phyloP scores from a whole-genome alignment of 495 filamentous ascomycete species.

The Penicillium canescens region DNA sequence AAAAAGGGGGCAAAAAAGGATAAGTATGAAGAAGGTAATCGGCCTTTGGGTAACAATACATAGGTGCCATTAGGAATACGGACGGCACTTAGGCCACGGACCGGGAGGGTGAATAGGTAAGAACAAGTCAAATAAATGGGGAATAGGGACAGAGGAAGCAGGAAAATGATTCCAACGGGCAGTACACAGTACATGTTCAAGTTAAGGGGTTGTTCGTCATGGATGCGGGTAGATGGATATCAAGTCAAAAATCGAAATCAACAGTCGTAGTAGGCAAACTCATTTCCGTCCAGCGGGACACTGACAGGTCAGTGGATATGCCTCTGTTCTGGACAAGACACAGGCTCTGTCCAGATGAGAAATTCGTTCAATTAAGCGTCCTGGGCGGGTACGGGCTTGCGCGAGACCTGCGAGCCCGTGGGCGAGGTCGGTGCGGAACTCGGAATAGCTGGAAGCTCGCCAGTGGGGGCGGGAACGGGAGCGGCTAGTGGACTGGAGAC shows the following conservation, averaged over 20 bases:
- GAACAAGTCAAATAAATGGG: not conserved
- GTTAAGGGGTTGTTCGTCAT: slow-evolving; percentile 22
- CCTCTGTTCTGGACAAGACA: slow-evolving; percentile 5
- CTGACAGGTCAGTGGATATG: slow-evolving; percentile 12
- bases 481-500: slow-evolving; percentile 57
- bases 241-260: slow-evolving; percentile 2
- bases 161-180: slow-evolving; percentile 2
- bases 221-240: slow-evolving; percentile 17
- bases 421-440: slow-evolving; percentile 14
- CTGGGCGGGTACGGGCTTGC: slow-evolving; percentile 31
- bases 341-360: not conserved
- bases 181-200: slow-evolving; percentile 2
- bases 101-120: not conserved
- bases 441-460: slow-evolving; percentile 33
- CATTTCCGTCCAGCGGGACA: slow-evolving; percentile 25
- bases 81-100: not conserved
- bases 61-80: slow-evolving; percentile 4
- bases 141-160: not conserved
- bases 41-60: slow-evolving; percentile 3
- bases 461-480: slow-evolving; percentile 37
- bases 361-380: slow-evolving; percentile 13
- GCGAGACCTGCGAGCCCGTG: slow-evolving; percentile 16
- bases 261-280: slow-evolving; percentile 15
- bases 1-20: not conserved
- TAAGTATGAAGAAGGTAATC: not conserved